Conservation (phyloP, 1,284 basidiomycete genomes). For the Veloboletus limbatus region DNA sequence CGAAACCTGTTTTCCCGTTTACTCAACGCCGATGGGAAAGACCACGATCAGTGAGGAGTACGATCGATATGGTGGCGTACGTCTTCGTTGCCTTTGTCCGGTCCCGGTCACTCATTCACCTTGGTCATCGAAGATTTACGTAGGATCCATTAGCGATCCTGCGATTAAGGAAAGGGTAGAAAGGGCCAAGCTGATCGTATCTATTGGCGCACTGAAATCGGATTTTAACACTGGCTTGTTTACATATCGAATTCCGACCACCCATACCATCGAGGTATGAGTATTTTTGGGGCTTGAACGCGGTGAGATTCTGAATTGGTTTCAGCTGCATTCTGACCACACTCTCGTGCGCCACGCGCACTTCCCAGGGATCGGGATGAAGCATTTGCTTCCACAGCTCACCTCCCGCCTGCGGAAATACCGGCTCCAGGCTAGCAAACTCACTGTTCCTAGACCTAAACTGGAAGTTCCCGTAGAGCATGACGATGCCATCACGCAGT, state of each 20-base stretch:
- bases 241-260: constrained; percentile 66
- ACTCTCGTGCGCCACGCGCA: constrained; percentile 65
- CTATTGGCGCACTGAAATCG: constrained; percentile 75
- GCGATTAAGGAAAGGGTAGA: constrained; percentile 78
- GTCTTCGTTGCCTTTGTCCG: not conserved
- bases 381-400: constrained; percentile 66
- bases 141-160: constrained; percentile 75
- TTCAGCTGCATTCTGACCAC: constrained; percentile 79
- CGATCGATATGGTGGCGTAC: constrained; percentile 84
- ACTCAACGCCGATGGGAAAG: constrained; percentile 89
- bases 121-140: constrained; percentile 58
- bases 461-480: constrained; percentile 48
- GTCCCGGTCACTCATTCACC: constrained; percentile 9
- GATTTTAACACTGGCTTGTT: constrained; percentile 94
- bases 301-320: constrained; percentile 5
- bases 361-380: constrained; percentile 70
- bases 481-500: constrained; percentile 63
- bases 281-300: not conserved
- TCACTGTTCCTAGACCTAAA: constrained; percentile 50
- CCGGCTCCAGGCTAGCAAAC: constrained; percentile 37
- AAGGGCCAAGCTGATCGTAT: constrained; percentile 79
- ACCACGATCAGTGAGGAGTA: constrained; percentile 77
- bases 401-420: constrained; percentile 51
- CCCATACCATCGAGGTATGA: constrained; percentile 59
- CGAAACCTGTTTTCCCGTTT: constrained; percentile 75